A percentile compares a stretch with the other conserved stretches of the same genome.
These are phyloP conservation scores for Adansonia digitata DNA, from an alignment of 345 rosid genomes.

Conservation along the genomic window DNA sequence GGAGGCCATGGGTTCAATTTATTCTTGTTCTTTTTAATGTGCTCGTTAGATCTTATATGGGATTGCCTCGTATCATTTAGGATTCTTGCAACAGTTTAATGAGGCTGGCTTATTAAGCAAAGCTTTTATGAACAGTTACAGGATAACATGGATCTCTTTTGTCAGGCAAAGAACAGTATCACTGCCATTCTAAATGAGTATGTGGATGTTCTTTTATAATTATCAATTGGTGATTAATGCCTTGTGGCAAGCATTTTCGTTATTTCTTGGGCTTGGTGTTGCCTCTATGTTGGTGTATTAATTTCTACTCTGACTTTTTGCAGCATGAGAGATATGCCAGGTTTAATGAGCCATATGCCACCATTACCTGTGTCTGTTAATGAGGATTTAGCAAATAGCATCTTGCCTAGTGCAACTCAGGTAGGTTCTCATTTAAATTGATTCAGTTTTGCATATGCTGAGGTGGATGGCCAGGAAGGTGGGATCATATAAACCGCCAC, in stretches of 20 bases:
- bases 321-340: slow-evolving; percentile 79
- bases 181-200: slow-evolving; percentile 68
- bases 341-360: slow-evolving; percentile 91
- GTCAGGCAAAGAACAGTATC: slow-evolving; percentile 62
- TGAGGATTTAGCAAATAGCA: slow-evolving; percentile 59
- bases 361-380: slow-evolving; percentile 61
- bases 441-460: neutral
- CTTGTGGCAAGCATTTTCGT: neutral
- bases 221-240: slow-evolving; percentile 13
- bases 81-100: neutral
- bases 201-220: slow-evolving; percentile 28
- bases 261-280: slow-evolving; percentile 1
- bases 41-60: neutral
- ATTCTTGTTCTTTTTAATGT: neutral
- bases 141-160: slow-evolving; percentile 74
- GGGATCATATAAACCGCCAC: neutral
- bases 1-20: neutral
- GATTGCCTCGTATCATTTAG: neutral
- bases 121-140: slow-evolving; percentile 54
- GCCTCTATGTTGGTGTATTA: slow-evolving; percentile 9
- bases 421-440: slow-evolving; percentile 23
- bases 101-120: slow-evolving; percentile 7
- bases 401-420: slow-evolving; percentile 48
- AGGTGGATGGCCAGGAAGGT: neutral
- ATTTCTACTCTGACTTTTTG: slow-evolving; percentile 19